phyloP scores from a whole-genome alignment of 2,329 filamentous ascomycete genomes.

The Calonectria pauciramosa region DNA sequence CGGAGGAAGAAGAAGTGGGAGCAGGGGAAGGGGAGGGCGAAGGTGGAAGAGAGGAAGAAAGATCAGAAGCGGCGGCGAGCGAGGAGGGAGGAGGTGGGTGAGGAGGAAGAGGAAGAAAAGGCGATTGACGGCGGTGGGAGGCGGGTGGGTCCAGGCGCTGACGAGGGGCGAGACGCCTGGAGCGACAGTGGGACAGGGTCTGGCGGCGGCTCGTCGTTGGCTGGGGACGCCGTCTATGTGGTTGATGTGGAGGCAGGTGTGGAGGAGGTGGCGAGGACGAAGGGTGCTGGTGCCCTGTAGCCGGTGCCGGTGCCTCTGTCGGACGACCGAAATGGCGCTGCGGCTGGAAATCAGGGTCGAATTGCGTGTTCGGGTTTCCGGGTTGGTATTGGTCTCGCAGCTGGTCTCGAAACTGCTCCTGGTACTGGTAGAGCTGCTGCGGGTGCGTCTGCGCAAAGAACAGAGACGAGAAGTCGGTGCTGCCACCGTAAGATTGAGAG shows the following conservation, averaged over 20 bases:
- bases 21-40: slow-evolving; percentile 35
- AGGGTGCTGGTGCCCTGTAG: slow-evolving; percentile 27
- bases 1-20: slow-evolving; percentile 32
- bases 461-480: slow-evolving; percentile 13
- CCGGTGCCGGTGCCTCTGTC: slow-evolving; percentile 16
- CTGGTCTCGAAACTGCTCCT: slow-evolving; percentile 16
- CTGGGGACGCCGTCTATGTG: slow-evolving; percentile 40
- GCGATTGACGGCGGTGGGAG: slow-evolving; percentile 44
- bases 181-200: slow-evolving; percentile 44
- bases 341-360: slow-evolving; percentile 14
- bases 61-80: slow-evolving; percentile 40
- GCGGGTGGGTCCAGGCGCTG: slow-evolving; percentile 44
- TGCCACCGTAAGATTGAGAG: slow-evolving; percentile 22
- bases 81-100: slow-evolving; percentile 41
- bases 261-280: slow-evolving; percentile 37
- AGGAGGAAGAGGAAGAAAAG: slow-evolving; percentile 50
- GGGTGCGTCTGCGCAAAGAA: slow-evolving; percentile 1
- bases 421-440: slow-evolving; percentile 11
- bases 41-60: slow-evolving; percentile 35
- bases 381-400: slow-evolving; percentile 18
- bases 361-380: slow-evolving; percentile 6
- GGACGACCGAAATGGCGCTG: slow-evolving; percentile 20
- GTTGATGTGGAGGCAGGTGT: slow-evolving; percentile 35
- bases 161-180: slow-evolving; percentile 42
- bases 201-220: slow-evolving; percentile 45